phyloP scores from a whole-genome alignment of 768 basidiomycete species.

The Filobasidium floriforme region DNA sequence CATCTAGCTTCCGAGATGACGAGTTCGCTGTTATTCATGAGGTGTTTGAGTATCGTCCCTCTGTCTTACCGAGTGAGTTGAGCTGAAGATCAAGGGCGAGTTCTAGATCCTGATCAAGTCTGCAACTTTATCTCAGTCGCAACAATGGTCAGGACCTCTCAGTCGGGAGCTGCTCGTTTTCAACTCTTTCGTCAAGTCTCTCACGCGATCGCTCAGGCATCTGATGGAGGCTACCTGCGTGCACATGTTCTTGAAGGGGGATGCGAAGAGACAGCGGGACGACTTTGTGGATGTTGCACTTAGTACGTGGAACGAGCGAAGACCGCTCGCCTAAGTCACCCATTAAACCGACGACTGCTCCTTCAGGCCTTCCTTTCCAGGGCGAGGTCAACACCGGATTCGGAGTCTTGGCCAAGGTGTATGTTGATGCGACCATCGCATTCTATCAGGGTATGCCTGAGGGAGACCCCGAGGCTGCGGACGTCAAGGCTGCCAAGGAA shows the following conservation, averaged over 20 bases:
- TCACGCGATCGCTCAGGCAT: slow-evolving; percentile 81
- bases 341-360: neutral
- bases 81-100: neutral
- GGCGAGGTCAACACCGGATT: slow-evolving; percentile 95
- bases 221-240: slow-evolving; percentile 82
- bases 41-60: slow-evolving; percentile 89
- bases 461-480: slow-evolving; percentile 58
- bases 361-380: slow-evolving; percentile 69
- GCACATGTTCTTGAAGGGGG: slow-evolving; percentile 84
- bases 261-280: slow-evolving; percentile 77
- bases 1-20: slow-evolving; percentile 58
- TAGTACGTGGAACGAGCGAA: slow-evolving; percentile 45
- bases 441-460: slow-evolving; percentile 72
- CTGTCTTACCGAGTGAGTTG: slow-evolving; percentile 77
- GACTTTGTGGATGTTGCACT: slow-evolving; percentile 87
- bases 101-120: neutral
- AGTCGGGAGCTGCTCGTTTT: slow-evolving; percentile 95
- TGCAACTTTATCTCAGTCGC: slow-evolving; percentile 53
- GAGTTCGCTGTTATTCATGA: slow-evolving; percentile 91
- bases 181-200: slow-evolving; percentile 90
- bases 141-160: slow-evolving; percentile 90
- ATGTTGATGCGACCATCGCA: slow-evolving; percentile 84
- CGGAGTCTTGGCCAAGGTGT: slow-evolving; percentile 93
- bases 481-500: slow-evolving; percentile 71
- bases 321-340: neutral